Conservation (phyloP, 352 stramenopile species). For the Globisporangium canariense region DNA sequence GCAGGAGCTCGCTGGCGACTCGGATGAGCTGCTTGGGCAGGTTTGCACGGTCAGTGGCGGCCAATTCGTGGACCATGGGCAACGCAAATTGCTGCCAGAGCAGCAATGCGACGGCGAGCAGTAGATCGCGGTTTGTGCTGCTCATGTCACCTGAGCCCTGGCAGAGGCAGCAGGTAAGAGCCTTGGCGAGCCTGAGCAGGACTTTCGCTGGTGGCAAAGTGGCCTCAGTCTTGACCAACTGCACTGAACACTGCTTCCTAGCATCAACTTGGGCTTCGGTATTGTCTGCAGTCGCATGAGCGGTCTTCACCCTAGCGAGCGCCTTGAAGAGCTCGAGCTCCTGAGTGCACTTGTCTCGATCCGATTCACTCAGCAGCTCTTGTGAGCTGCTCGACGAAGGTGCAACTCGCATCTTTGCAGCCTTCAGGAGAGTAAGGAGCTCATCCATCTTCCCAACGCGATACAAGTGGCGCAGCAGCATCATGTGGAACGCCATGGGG, state of each 20-base stretch:
- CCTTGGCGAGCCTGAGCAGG: conserved; percentile 12
- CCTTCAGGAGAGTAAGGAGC: conserved; percentile 23
- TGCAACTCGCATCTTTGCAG: conserved; percentile 18
- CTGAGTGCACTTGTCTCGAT: conserved; percentile 10
- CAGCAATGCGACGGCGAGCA: conserved; percentile 29
- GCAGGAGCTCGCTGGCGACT: conserved; percentile 29
- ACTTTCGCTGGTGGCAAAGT: background rate
- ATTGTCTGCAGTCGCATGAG: background rate
- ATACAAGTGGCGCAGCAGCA: conserved; percentile 25
- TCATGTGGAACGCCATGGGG: conserved; percentile 33
- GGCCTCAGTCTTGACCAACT: background rate
- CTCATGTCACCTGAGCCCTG: conserved; percentile 20
- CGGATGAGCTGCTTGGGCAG: conserved; percentile 19
- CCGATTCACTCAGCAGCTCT: background rate
- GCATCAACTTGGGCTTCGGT: background rate
- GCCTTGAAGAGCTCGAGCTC: conserved; percentile 31
- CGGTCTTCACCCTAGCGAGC: conserved; percentile 10
- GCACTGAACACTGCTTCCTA: background rate
- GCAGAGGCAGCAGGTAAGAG: conserved; percentile 27
- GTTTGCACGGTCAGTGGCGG: conserved; percentile 19
- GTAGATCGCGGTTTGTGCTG: conserved; percentile 28
- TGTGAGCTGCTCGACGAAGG: background rate
- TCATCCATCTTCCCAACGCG: conserved; percentile 20
- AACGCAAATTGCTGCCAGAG: conserved; percentile 38
- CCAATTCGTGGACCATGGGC: conserved; percentile 32